Evolutionary conservation across 2,329 filamentous ascomycete genomes (phyloP).

Genomic region (Scopulariopsis brevicaulis): DNA sequence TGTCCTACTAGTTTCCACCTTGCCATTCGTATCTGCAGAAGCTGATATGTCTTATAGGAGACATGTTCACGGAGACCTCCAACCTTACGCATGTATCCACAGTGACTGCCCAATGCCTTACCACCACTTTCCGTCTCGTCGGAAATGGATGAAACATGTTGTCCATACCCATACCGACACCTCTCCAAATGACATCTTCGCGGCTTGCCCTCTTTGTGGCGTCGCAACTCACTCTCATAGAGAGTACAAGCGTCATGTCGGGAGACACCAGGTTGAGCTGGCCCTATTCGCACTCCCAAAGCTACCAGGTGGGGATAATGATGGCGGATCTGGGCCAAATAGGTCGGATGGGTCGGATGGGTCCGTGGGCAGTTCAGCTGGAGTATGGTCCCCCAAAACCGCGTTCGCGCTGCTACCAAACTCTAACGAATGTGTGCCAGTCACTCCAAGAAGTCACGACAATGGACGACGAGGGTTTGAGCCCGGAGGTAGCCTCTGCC

Average conservation of each 20-base stretch:
- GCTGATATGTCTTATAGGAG: slow-evolving; percentile 9
- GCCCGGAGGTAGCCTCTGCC: no score
- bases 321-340: not conserved
- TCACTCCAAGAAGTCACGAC: no score
- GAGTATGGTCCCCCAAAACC: not conserved
- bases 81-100: slow-evolving; percentile 23
- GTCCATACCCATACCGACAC: slow-evolving; percentile 12
- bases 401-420: not conserved
- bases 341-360: not conserved
- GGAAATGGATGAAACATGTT: slow-evolving; percentile 14
- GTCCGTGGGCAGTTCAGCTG: not conserved
- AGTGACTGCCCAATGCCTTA: slow-evolving; percentile 13
- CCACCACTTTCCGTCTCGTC: slow-evolving; percentile 9
- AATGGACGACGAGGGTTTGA: no score
- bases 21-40: no score
- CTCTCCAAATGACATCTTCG: slow-evolving; percentile 5
- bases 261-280: slow-evolving; percentile 14
- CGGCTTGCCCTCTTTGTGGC: slow-evolving; percentile 10
- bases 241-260: slow-evolving; percentile 14
- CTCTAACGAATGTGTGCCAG: not conserved
- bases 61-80: slow-evolving; percentile 24
- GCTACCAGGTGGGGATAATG: not conserved
- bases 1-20: slow-evolving; percentile 2
- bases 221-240: slow-evolving; percentile 5
- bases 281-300: slow-evolving; percentile 11